Evolutionary conservation across 1,284 basidiomycete species (phyloP).

Genomic region (Phylloboletellus chloephorus): DNA sequence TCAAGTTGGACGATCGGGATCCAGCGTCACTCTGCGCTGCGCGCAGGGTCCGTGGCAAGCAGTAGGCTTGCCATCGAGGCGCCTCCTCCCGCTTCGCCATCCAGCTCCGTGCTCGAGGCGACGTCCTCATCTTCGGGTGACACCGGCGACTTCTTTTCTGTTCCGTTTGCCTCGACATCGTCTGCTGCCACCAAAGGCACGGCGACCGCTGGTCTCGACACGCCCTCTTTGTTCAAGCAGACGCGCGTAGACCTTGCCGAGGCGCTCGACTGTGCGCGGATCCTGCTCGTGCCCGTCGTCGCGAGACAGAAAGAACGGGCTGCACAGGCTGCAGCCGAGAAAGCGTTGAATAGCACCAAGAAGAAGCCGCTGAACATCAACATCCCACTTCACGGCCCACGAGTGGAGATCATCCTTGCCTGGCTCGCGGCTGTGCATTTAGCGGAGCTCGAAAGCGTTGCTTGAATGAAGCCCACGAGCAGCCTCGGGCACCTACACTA

Average conservation of each 20-base stretch:
- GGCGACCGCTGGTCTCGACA: constrained; percentile 14
- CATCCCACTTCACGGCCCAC: constrained; percentile 75
- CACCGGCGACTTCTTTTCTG: constrained; percentile 15
- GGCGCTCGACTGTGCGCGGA: constrained; percentile 58
- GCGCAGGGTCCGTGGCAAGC: constrained; percentile 32
- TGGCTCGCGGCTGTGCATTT: constrained; percentile 77
- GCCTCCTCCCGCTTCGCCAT: constrained; percentile 30
- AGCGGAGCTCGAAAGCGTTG: constrained; percentile 55
- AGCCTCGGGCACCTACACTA: neutral
- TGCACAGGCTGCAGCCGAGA: constrained; percentile 47
- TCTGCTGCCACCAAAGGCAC: constrained; percentile 18
- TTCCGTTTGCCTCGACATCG: constrained; percentile 20
- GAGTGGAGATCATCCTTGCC: constrained; percentile 75
- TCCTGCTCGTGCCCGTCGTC: constrained; percentile 62
- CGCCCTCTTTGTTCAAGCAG: constrained; percentile 20
- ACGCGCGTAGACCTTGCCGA: constrained; percentile 38
- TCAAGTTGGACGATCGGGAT: constrained; percentile 60
- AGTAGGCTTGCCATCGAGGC: constrained; percentile 45
- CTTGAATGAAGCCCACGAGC: constrained; percentile 24
- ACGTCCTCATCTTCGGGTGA: constrained; percentile 26
- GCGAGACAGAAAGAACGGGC: constrained; percentile 52
- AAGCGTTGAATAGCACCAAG: constrained; percentile 37
- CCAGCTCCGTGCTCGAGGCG: constrained; percentile 15
- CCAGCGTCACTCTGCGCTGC: constrained; percentile 47
- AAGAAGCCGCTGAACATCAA: constrained; percentile 64